A percentile compares a stretch with the other conserved stretches of the same genome.
Conservation (phyloP, 371 early-diverging fungal genomes). For the Mortierella sp. region DNA sequence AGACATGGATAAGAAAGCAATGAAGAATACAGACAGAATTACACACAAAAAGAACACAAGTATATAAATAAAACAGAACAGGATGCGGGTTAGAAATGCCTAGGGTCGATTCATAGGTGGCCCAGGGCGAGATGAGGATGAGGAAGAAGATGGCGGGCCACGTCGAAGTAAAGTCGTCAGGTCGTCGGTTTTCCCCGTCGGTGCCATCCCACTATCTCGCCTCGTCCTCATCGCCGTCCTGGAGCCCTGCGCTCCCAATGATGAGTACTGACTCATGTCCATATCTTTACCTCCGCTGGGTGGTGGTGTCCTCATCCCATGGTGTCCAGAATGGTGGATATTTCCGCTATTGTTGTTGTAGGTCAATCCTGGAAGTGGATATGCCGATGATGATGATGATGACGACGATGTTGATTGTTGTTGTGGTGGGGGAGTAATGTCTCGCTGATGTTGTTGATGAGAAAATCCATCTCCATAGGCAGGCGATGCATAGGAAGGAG, state of each 20-base stretch:
- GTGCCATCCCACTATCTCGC: conserved; percentile 27
- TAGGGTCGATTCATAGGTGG: conserved; percentile 14
- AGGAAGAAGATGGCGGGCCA: background rate
- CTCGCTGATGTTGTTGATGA: conserved; percentile 9
- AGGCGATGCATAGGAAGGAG: conserved; percentile 11
- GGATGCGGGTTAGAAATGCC: background rate
- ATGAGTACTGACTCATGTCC: conserved; percentile 19
- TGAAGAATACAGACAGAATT: conserved; percentile 10
- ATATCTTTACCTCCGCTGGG: conserved; percentile 45
- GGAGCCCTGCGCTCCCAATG: conserved; percentile 4
- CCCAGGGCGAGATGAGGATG: conserved; percentile 12
- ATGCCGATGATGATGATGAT: conserved; percentile 9
- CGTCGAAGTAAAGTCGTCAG: conserved; percentile 29
- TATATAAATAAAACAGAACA: conserved; percentile 9
- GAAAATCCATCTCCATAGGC: background rate
- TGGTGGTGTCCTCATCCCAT: conserved; percentile 57
- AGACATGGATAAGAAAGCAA: background rate
- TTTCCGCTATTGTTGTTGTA: background rate
- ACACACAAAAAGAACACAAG: background rate
- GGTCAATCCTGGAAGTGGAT: conserved; percentile 4
- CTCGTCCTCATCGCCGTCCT: conserved; percentile 20
- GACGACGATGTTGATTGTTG: conserved; percentile 18
- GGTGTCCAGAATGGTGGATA: conserved; percentile 4
- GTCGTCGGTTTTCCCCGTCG: conserved; percentile 23
- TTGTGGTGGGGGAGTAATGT: conserved; percentile 25